Evolutionary conservation across 768 basidiomycete genomes (phyloP), one percentile per base, ranked within the genome.

Genomic region (Tephrocybe sp.): DNA sequence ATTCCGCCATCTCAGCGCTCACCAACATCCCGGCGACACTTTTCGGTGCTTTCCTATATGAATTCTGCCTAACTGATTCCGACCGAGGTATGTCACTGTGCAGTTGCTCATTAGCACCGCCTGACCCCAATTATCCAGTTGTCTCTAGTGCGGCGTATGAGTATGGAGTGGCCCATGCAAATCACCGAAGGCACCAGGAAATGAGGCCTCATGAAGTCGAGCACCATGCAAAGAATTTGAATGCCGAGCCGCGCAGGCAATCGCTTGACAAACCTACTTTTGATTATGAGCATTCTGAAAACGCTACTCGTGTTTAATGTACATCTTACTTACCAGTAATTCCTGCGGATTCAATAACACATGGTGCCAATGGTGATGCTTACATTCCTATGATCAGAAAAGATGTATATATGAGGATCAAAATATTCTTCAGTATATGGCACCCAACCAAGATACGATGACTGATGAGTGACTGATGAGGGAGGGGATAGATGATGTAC

Each of bases 1-100:
- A 86, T 59, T 76, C 80, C 1, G 86, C 83, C 9, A 76, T 87
- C 44, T 62, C 84, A 1, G 80, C 85, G 2, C 72, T 87, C 30
- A 80, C 80, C 4, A 87, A 84, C 56, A 82, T 87, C 57, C 83
- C 82, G 3, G 82, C 83, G 2, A 87, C 77, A 12, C 45, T 85
- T 23, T 65, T 84, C 42, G 82, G 74, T 13, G 76, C 72, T 20
- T 51, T 72, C 45, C 50, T 84, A 22, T 85, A 87, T 48, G 80
- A 85, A 54, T 51, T 76, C 8, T 72, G 87, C 62, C 66, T 87
- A 20, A 63, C 69, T 19, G 85, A 86, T 61, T 80, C 79, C 10
- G 76, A 78, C 54, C 68, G 84, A 64, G 80, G 83, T 83, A 58
- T 52, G 77, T 65, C 16, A 10, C 17, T 34, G 12, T 30, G 2